These are phyloP conservation scores for Coelastrella sp. DNA, from an alignment of 139 green algal genomes.

Conservation along the genomic window DNA sequence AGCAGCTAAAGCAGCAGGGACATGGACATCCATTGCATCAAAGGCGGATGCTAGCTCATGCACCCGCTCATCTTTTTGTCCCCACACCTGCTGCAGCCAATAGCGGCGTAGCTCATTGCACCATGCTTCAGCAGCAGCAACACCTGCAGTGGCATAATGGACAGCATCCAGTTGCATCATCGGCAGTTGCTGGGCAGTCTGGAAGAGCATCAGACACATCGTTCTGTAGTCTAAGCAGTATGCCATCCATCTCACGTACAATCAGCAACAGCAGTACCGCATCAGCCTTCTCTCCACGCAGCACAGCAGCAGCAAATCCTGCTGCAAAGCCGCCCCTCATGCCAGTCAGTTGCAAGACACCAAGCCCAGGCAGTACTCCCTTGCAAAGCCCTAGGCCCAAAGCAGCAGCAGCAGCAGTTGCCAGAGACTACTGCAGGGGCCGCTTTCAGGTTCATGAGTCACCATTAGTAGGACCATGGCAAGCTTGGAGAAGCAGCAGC, in stretches of 20 bases:
- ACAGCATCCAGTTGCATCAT: background rate
- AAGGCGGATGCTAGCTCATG: background rate
- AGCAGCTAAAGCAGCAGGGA: constrained; percentile 23
- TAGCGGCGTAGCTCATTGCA: constrained; percentile 1
- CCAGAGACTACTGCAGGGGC: constrained; percentile 39
- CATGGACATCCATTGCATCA: background rate
- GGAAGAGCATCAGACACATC: background rate
- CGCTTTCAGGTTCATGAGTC: constrained; percentile 46
- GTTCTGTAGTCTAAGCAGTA: background rate
- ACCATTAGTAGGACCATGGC: constrained; percentile 24
- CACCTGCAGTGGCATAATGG: background rate
- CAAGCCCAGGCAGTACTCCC: constrained; percentile 10
- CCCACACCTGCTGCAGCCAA: background rate
- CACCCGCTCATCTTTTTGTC: background rate
- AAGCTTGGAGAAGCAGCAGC: background rate
- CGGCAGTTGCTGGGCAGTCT: background rate
- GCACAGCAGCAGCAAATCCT: background rate
- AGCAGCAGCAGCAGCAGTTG: background rate
- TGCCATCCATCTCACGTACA: background rate
- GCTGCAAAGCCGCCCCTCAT: background rate
- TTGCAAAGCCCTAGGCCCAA: background rate
- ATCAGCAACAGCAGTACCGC: constrained; percentile 20
- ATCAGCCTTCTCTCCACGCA: background rate
- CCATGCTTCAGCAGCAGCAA: constrained; percentile 30
- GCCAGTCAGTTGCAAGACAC: background rate